Evolutionary conservation across 2,329 filamentous ascomycete species (phyloP), one percentile per base, ranked within the genome.

Genomic region (Fonsecaea pedrosoi): DNA sequence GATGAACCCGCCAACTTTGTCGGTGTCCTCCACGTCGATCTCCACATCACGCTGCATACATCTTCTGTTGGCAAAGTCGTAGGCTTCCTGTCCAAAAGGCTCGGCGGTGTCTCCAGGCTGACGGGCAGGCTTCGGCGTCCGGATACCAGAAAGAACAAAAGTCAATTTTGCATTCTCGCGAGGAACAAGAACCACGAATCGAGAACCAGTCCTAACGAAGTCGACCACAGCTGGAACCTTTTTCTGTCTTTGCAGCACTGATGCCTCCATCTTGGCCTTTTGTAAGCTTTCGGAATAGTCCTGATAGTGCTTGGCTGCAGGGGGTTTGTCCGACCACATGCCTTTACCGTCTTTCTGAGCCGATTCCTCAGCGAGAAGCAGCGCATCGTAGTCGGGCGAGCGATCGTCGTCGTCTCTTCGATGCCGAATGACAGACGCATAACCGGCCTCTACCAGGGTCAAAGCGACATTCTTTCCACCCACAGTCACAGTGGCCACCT

Each of bases 1-100:
- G 73, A 99, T 98, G 83, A 99, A 99, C 42, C 95, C 95, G 74
- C 95, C 95, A 32, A 95, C 90, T 84, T 97, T 98, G 84, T 99
- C 95, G 72, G 92, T 91, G 74, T 94, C 93, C 78, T 97, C 89
- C 21, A 99, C 90, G 74, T 99, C 94, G 66, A 99, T 92, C 79
- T 98, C 94, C 57, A 95, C 94, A 78, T 99, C 95, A 62, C 95
- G 90, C 82, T 99, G 95, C 83, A 93, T 91, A 81, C 91, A 93
- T 65, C 94, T 88, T 74, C 88, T 90, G 80, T 92, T 93, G 57
- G 94, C 94, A 72, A 98, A 89, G 59, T 99, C 94, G 69, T 96
- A 87, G 2, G 94, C 94, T 81, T 99, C 95, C 78, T 96, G 91
- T 30, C 95, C 95, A 73, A 96, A 98, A 0, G 95, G 94, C 81